phyloP scores from a whole-genome alignment of 2,329 filamentous ascomycete species.

The Aurifilum marmelostoma region DNA sequence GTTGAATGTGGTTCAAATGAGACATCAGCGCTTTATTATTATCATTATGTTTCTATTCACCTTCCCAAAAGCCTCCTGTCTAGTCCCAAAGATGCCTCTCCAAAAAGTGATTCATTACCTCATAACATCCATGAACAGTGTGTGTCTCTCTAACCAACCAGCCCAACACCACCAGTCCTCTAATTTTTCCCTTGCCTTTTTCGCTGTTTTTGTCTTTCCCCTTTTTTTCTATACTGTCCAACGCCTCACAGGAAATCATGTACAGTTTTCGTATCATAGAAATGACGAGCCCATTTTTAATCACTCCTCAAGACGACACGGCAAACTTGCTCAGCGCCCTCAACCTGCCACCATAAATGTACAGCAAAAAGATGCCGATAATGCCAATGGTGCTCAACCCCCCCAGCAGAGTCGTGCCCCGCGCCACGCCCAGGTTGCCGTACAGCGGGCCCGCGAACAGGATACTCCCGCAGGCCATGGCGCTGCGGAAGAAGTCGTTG shows the following conservation, averaged over 20 bases:
- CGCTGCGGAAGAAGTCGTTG: constrained; percentile 62
- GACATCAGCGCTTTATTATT: too few species aligned
- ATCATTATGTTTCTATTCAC: too few species aligned
- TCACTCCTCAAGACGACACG: constrained; percentile 34
- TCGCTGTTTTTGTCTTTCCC: too few species aligned
- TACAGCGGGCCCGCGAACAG: constrained; percentile 65
- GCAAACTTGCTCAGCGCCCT: constrained; percentile 63
- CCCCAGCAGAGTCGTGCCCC: constrained; percentile 60
- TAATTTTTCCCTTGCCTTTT: neutral
- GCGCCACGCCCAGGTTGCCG: constrained; percentile 60
- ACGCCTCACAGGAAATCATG: neutral
- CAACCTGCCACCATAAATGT: constrained; percentile 57
- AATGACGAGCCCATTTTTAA: neutral
- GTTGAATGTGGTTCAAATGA: too few species aligned
- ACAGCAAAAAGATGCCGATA: constrained; percentile 63
- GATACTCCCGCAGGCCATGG: constrained; percentile 62
- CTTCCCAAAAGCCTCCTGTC: too few species aligned
- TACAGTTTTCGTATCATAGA: neutral
- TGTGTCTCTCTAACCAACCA: neutral
- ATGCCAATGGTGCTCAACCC: constrained; percentile 58
- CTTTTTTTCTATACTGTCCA: neutral
- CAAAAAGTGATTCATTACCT: neutral
- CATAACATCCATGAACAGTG: neutral
- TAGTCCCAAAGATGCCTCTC: too few species aligned
- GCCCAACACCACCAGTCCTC: neutral